Conservation (phyloP, 177 flowering plant species). For the Vitis hybrid region DNA sequence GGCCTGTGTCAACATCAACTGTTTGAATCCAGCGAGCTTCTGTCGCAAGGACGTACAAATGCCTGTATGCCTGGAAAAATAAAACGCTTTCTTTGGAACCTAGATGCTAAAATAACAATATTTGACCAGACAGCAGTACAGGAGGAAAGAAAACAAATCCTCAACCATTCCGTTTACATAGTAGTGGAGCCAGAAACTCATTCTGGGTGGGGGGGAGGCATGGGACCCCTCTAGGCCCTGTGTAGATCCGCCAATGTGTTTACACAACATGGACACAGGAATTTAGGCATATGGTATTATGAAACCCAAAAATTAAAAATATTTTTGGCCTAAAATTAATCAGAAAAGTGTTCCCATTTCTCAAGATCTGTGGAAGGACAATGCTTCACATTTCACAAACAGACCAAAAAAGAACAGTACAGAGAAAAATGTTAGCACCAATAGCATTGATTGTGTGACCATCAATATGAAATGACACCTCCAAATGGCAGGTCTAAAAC, state of each 20-base stretch:
- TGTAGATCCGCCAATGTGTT: too few species aligned
- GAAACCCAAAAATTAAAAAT: background rate
- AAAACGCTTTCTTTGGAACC: background rate
- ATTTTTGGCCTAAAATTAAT: too few species aligned
- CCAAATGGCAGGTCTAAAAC: too few species aligned
- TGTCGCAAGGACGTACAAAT: slow-evolving; percentile 88
- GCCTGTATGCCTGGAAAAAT: slow-evolving; percentile 81
- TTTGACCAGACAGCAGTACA: background rate
- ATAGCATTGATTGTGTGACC: background rate
- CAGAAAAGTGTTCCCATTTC: too few species aligned
- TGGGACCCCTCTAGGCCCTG: too few species aligned
- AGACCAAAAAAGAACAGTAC: too few species aligned
- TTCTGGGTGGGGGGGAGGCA: too few species aligned
- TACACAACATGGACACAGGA: too few species aligned
- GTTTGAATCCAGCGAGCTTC: slow-evolving; percentile 97
- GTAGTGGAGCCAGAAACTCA: too few species aligned
- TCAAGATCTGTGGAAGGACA: background rate
- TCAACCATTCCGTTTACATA: too few species aligned
- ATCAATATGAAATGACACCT: background rate
- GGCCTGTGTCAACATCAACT: slow-evolving; percentile 90
- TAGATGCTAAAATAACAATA: background rate
- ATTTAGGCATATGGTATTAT: too few species aligned
- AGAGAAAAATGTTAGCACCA: background rate
- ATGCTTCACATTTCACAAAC: background rate
- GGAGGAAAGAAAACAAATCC: background rate